Evolutionary conservation across 345 rosid species (phyloP).

Genomic region (Populus ilicifolia): DNA sequence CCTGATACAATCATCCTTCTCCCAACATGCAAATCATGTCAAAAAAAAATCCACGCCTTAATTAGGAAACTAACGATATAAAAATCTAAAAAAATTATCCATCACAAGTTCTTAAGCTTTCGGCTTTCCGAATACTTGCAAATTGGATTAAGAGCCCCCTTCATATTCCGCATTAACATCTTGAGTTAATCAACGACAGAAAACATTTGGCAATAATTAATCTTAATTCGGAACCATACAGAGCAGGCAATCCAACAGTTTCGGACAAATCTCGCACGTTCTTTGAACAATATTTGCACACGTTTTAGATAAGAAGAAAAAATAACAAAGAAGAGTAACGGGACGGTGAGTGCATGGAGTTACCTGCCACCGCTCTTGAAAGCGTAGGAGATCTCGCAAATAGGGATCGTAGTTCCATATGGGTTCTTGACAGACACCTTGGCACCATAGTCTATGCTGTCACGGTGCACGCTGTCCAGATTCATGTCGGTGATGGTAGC

Average conservation of each 20-base stretch:
- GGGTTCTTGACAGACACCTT: slow-evolving; percentile 74
- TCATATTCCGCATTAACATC: background rate
- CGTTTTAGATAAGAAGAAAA: background rate
- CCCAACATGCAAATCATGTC: background rate
- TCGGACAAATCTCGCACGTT: background rate
- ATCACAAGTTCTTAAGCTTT: background rate
- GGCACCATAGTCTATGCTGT: slow-evolving; percentile 57
- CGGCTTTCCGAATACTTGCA: background rate
- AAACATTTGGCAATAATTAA: background rate
- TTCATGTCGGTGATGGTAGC: slow-evolving; percentile 57
- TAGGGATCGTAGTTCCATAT: slow-evolving; percentile 60
- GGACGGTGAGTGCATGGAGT: background rate
- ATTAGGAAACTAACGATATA: too few relatives aligned
- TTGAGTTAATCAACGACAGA: background rate
- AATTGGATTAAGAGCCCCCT: too few relatives aligned
- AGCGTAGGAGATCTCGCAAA: slow-evolving; percentile 69
- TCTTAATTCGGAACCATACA: background rate
- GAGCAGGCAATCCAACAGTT: too few relatives aligned
- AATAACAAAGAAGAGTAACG: background rate
- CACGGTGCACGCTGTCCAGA: slow-evolving; percentile 49
- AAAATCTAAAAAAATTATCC: too few relatives aligned
- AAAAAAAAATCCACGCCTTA: background rate
- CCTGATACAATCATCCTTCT: slow-evolving; percentile 74
- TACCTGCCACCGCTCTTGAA: slow-evolving; percentile 74
- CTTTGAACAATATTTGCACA: too few relatives aligned